phyloP scores from a whole-genome alignment of 2,329 filamentous ascomycete species.

The Sporothrix luriei region DNA sequence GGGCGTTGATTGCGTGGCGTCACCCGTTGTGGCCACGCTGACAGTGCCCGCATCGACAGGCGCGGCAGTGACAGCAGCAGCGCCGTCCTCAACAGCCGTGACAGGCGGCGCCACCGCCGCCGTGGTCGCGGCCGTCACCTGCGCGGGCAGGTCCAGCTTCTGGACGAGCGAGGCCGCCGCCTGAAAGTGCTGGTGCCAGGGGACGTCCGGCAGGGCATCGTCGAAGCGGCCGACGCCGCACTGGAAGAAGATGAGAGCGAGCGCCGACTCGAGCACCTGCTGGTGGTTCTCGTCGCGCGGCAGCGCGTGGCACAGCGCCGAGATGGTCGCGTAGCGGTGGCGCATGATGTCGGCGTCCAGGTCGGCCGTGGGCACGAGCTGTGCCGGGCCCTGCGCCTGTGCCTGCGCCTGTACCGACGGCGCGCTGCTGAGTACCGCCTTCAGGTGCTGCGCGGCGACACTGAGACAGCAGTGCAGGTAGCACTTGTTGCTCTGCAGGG shows the following conservation, averaged over 20 bases:
- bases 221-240: slow-evolving; percentile 85
- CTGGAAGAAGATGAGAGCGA: slow-evolving; percentile 96
- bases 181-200: slow-evolving; percentile 97
- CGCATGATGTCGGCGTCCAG: slow-evolving; percentile 90
- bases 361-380: slow-evolving; percentile 46
- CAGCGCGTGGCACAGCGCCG: slow-evolving; percentile 79
- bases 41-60: not conserved
- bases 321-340: slow-evolving; percentile 86
- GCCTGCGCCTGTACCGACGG: slow-evolving; percentile 2
- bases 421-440: slow-evolving; percentile 64
- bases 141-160: slow-evolving; percentile 75
- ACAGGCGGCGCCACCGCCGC: not conserved
- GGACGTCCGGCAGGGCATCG: slow-evolving; percentile 84
- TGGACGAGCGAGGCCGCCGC: slow-evolving; percentile 82
- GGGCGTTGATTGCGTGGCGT: slow-evolving; percentile 59
- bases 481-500: slow-evolving; percentile 85
- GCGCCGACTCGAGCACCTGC: slow-evolving; percentile 86
- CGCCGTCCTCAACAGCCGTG: slow-evolving; percentile 43
- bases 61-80: not conserved
- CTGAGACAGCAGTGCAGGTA: slow-evolving; percentile 96
- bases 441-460: slow-evolving; percentile 89
- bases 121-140: slow-evolving; percentile 49
- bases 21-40: not conserved
- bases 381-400: not conserved
- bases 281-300: slow-evolving; percentile 79